Percentiles rank a stretch among this genome's conserved stretches.
Conservation (phyloP, 176 grass and related monocot species). For the Raddia distichophylla region DNA sequence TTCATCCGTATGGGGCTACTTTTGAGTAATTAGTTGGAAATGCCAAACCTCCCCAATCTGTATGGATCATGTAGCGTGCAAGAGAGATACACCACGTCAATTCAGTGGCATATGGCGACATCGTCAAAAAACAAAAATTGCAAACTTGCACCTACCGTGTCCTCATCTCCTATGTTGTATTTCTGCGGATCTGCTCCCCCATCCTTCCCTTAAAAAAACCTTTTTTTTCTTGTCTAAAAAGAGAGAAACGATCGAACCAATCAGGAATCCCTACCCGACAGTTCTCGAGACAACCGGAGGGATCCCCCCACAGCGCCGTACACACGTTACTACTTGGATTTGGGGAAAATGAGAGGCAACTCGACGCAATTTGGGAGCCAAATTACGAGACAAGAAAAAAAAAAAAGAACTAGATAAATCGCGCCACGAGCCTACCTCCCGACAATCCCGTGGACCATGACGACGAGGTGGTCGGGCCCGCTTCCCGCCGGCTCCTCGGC, state of each 20-base stretch:
- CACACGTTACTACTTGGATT: not conserved
- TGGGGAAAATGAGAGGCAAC: not conserved
- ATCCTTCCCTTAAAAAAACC: not conserved
- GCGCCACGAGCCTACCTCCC: conserved; percentile 47
- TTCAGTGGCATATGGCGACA: not conserved
- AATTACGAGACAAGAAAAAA: not conserved
- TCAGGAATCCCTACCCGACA: not conserved
- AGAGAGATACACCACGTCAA: not conserved
- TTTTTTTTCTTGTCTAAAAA: too few species aligned
- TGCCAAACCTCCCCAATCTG: not conserved
- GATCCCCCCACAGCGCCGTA: not conserved
- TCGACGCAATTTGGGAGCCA: conserved; percentile 3
- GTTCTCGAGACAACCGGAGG: not conserved
- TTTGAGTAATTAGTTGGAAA: not conserved
- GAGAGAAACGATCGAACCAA: not conserved
- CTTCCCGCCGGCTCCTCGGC: not conserved
- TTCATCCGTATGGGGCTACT: not conserved
- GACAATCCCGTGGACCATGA: conserved; percentile 82
- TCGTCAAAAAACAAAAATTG: not conserved
- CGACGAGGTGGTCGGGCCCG: conserved; percentile 58
- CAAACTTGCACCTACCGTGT: not conserved
- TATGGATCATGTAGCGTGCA: not conserved
- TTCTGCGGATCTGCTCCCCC: not conserved
- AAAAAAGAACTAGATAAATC: not conserved
- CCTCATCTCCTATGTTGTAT: not conserved